Conservation (phyloP, 495 filamentous ascomycete genomes). For the Aspergillus nanangensis region DNA sequence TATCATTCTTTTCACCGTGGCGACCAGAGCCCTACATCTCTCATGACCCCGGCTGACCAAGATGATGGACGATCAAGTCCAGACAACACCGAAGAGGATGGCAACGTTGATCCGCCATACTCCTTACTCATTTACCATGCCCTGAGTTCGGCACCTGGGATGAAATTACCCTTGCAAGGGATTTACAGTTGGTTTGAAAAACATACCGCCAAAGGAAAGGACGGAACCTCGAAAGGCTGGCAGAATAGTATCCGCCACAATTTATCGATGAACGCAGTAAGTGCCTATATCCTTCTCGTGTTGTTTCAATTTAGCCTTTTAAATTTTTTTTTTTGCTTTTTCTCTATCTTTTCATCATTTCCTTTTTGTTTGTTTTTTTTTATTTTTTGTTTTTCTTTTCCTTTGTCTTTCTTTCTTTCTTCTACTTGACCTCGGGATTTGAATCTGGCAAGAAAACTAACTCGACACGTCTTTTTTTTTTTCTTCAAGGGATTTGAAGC, state of each 20-base stretch:
- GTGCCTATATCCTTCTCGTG: constrained; percentile 23
- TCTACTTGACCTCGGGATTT: too few species aligned
- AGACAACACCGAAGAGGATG: constrained; percentile 26
- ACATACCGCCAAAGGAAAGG: constrained; percentile 71
- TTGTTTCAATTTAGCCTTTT: constrained; percentile 2
- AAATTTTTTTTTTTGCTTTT: too few species aligned
- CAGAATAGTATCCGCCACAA: constrained; percentile 98
- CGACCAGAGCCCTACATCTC: constrained; percentile 9
- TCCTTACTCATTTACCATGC: constrained; percentile 77
- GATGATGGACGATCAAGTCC: constrained; percentile 14
- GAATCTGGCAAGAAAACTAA: not conserved
- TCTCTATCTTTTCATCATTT: not conserved
- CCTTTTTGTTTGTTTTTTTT: constrained; percentile 4
- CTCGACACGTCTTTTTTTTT: constrained; percentile 2
- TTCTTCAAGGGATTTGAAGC: constrained; percentile 59
- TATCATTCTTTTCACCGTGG: constrained; percentile 15
- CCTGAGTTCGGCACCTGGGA: constrained; percentile 57
- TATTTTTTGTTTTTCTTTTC: too few species aligned
- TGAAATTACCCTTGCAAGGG: constrained; percentile 73
- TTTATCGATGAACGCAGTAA: constrained; percentile 91
- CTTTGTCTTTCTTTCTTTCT: too few species aligned
- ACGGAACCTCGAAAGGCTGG: constrained; percentile 72
- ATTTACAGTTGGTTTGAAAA: constrained; percentile 88
- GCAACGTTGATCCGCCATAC: constrained; percentile 61
- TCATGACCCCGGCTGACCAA: constrained; percentile 3